Base-by-base conservation (phyloP, 306 rosid species). In the Cicer arietinum region DNA sequence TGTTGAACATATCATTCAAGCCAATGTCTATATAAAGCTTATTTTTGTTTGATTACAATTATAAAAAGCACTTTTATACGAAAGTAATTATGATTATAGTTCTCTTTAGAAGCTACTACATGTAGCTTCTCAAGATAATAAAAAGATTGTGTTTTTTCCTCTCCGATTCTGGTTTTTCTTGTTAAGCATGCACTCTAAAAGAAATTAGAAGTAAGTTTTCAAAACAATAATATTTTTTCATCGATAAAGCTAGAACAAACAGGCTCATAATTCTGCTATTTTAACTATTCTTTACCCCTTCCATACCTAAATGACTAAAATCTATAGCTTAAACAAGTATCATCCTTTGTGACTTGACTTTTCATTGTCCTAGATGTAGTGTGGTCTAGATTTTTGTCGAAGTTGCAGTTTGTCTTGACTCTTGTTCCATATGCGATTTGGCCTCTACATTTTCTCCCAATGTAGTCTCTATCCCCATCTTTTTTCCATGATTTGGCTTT, bases 41-140 rank as follows among this genome's bases (percentile, higher is more conserved):
- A 61, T 39, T 56, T 17, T 56, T 56, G 61, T 56, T 20, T 20
- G 61, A 56, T 56, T 56, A 52, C 10, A 20, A 20, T 56, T 56
- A 20, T 56, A 22, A 20, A 56, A 56, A 56, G 3, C 6, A 56
- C 12, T 56, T 56, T 20, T 9, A 9, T 54, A 9, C 20, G 2
- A 13, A 56, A 56, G 12, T 56, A 56, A 20, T 62, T 39, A 39
- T 13, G 8, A 39, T 37, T 39, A 39, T 40, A 48, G 53, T 48
- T 48, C 13, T 48, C n/a, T 30, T 30, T 30, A 30, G 5, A 30
- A 30, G 37, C 37, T 30, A 30, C 37, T 30, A 30, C 37, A 7
- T 37, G 68, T 13, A 13, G 50, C 50, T 40, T 40, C 13, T 40
- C 10, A n/a, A 40, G 40, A 62, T 62, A 62, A n/a, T 7, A 25